Evolutionary conservation across 192 early-diverging fungal species (phyloP), one percentile per base, ranked within the genome.

Genomic region (Jimgerdemannia flammicorona): DNA sequence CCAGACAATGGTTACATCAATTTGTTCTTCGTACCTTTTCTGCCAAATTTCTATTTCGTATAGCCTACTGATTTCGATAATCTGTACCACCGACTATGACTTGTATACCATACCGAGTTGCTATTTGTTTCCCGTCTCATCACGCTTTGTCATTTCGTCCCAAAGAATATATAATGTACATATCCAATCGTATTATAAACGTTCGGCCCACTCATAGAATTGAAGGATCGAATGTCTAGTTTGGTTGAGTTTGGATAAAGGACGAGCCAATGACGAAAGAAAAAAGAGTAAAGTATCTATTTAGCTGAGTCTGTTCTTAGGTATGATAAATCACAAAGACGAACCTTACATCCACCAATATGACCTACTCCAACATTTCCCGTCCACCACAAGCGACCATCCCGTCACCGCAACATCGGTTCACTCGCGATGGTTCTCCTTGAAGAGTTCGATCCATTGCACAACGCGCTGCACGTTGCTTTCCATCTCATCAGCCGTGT

Each of bases 401-500:
- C 6, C 49, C 49, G 14, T 14, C 49, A 59, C 2, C 14, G 49
- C 49, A 6, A 59, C 49, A 59, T 59, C 14, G 49, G 6, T 59
- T 59, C 49, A 59, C 49, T 59, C 49, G 49, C 49, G 49, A 68
- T 79, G 76, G 19, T 86, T 80, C 11, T 70, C 41, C 54, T 84
- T 81, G 89, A 91, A 95, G 20, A 81, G 78, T 71, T 91, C 89
- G 18, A 89, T 83, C 89, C 93, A 93, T 39, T 87, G 83, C 44
- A 83, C 84, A 29, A 97, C 92, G 54, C 90, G 82, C n/a, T 92
- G 86, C 4, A 95, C 93, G 68, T 99, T 99, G 17, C 83, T 83
- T 74, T 99, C 95, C 95, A 99, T 97, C 64, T 99, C 89, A 18
- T 96, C 89, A 64, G 95, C 80, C 3, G 92, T 88, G 78, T 95